These are phyloP conservation scores for Capsicum baccatum DNA, from an alignment of 257 asterid genomes.

Conservation along the genomic window DNA sequence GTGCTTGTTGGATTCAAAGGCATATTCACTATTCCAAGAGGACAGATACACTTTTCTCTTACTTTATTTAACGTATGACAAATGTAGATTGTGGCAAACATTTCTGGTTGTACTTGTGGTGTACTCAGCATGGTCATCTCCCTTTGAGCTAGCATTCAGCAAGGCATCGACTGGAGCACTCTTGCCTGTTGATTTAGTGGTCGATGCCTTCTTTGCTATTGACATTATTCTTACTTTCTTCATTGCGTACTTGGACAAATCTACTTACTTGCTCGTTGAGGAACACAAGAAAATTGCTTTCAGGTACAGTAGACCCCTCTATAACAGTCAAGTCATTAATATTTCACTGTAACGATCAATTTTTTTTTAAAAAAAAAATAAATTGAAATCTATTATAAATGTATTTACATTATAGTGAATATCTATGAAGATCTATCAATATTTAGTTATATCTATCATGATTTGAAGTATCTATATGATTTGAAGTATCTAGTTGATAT, in stretches of 20 bases:
- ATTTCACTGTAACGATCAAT: no score
- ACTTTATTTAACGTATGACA: not conserved
- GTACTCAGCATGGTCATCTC: constrained; percentile 95
- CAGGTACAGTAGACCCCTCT: constrained; percentile 44
- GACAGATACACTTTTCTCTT: not conserved
- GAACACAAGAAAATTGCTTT: constrained; percentile 72
- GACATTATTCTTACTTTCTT: constrained; percentile 88
- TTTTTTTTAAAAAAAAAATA: no score
- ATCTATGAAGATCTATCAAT: no score
- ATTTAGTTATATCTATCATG: no score
- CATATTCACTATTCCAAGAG: no score
- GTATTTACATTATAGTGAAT: no score
- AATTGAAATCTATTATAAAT: no score
- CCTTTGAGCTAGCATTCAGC: constrained; percentile 86
- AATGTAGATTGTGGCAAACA: constrained; percentile 81
- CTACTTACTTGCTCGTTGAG: constrained; percentile 80
- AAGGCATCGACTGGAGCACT: constrained; percentile 66
- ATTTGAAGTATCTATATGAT: no score
- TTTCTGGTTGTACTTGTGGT: constrained; percentile 83
- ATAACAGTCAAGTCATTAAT: no score
- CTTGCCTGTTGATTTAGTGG: constrained; percentile 75
- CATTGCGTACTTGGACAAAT: constrained; percentile 81
- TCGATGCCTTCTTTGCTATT: constrained; percentile 73
- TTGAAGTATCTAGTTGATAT: no score
- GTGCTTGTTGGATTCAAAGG: no score